Percentiles rank a stretch among this genome's conserved stretches.
These are phyloP conservation scores for Vicia faba DNA, from an alignment of 306 rosid species.

Conservation along the genomic window DNA sequence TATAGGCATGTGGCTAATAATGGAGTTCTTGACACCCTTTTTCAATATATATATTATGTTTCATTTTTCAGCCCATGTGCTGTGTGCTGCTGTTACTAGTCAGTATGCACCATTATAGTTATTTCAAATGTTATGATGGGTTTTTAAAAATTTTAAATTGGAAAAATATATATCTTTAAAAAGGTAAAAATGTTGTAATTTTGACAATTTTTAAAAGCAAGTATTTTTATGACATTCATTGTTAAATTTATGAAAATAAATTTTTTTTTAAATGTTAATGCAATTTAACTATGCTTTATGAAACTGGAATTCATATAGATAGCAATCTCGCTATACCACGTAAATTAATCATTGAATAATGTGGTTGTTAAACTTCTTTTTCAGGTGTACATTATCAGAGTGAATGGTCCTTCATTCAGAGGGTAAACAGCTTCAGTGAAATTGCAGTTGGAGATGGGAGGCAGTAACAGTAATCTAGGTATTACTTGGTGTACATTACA, in stretches of 20 bases:
- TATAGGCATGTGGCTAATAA: conserved; percentile 5
- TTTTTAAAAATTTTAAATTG: background rate
- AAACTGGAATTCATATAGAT: conserved; percentile 9
- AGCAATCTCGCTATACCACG: background rate
- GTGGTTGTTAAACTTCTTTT: conserved; percentile 33
- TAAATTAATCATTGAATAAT: background rate
- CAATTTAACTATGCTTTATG: conserved; percentile 10
- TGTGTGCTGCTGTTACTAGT: conserved; percentile 5
- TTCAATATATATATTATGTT: background rate
- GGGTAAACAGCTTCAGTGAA: conserved; percentile 23
- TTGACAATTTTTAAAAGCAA: background rate
- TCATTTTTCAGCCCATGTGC: conserved; percentile 25
- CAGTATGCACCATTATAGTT: background rate
- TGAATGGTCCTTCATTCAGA: conserved; percentile 42
- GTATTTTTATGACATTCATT: background rate
- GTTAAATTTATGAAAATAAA: background rate
- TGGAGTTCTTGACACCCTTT: background rate
- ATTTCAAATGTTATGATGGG: background rate
- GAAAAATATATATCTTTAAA: background rate
- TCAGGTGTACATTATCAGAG: conserved; percentile 68
- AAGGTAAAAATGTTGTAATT: background rate
- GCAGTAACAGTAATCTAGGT: conserved; percentile 41
- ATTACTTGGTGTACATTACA: background rate
- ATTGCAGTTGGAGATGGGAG: conserved; percentile 36
- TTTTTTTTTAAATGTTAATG: no score